A percentile compares a stretch with the other conserved stretches of the same genome.
Conservation (phyloP, 179 eudicot species). For the Patellifolia procumbens region DNA sequence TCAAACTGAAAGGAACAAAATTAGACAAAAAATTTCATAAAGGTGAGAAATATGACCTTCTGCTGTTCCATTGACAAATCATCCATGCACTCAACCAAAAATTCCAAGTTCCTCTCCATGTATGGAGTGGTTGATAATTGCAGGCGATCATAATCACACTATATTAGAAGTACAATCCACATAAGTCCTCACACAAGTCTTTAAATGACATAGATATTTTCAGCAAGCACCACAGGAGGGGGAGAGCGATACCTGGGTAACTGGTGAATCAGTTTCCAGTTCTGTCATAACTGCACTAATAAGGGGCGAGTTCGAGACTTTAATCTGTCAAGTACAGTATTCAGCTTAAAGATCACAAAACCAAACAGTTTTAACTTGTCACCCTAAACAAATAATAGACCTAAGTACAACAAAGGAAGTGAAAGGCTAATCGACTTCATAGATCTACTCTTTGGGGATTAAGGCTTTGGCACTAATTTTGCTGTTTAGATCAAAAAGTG, state of each 20-base stretch:
- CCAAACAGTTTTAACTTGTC: background rate
- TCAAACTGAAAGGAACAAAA: constrained; percentile 7
- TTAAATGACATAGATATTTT: background rate
- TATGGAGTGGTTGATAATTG: constrained; percentile 82
- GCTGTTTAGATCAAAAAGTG: background rate
- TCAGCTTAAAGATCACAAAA: background rate
- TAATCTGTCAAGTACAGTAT: constrained; percentile 54
- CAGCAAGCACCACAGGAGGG: background rate
- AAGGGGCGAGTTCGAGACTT: constrained; percentile 95
- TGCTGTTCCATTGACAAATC: constrained; percentile 88
- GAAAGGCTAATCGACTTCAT: background rate
- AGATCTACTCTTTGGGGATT: no score
- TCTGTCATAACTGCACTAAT: constrained; percentile 95
- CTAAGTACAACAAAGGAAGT: background rate
- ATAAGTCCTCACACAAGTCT: constrained; percentile 12
- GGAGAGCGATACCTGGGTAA: constrained; percentile 60
- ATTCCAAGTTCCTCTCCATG: constrained; percentile 91
- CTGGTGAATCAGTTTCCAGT: constrained; percentile 88
- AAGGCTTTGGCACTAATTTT: background rate
- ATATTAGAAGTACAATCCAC: constrained; percentile 20
- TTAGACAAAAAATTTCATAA: background rate
- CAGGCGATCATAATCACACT: constrained; percentile 93
- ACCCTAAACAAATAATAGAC: background rate
- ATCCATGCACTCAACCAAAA: constrained; percentile 91
- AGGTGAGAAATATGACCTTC: constrained; percentile 46